Evolutionary conservation across 73 alveolate genomes (phyloP).

Genomic region (Uronychia setigera): DNA sequence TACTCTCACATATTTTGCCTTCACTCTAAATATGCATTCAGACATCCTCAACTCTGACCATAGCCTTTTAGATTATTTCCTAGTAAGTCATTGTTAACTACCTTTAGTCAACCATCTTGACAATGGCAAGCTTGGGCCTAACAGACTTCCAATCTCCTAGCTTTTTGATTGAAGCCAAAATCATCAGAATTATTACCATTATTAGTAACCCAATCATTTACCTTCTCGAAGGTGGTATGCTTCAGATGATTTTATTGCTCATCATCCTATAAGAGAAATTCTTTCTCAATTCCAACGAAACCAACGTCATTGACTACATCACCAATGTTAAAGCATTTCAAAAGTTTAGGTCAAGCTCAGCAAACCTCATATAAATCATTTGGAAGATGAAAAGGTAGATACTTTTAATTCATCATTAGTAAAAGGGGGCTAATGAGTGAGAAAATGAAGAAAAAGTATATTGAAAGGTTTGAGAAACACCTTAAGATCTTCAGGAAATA

Average conservation of each 20-base stretch:
- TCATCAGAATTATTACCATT: neutral
- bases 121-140: neutral
- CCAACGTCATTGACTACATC: neutral
- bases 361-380: neutral
- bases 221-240: neutral
- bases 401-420: neutral
- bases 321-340: no score
- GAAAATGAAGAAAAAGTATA: neutral
- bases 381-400: neutral
- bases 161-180: neutral
- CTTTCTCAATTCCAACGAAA: neutral
- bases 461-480: neutral
- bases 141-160: neutral
- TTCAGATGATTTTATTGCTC: neutral
- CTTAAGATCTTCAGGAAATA: no score
- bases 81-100: neutral
- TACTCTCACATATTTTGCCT: neutral
- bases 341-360: neutral
- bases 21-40: neutral
- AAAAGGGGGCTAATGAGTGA: neutral
- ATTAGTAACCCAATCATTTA: neutral
- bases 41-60: neutral
- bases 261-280: neutral
- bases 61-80: neutral
- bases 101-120: neutral